Evolutionary conservation across 306 rosid species (phyloP).

Genomic region (Boehmeria nivea): DNA sequence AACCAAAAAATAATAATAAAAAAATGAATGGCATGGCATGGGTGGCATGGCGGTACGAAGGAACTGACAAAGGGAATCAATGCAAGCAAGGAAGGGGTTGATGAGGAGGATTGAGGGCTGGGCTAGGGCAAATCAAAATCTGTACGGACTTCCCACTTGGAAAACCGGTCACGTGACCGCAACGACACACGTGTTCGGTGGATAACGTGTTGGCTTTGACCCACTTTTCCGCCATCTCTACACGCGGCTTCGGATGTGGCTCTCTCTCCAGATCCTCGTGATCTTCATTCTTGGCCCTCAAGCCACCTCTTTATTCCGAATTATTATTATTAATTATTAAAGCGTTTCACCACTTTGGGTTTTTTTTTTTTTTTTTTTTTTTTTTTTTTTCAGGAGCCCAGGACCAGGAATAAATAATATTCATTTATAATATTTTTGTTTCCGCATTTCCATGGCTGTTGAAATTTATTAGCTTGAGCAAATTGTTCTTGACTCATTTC

Average conservation of each 20-base stretch:
- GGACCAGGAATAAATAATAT: too few species aligned
- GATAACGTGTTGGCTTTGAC: slow-evolving; percentile 16
- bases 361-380: too few species aligned
- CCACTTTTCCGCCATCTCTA: neutral
- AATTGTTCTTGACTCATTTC: too few species aligned
- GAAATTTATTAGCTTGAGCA: too few species aligned
- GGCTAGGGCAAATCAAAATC: neutral
- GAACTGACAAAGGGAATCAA: neutral
- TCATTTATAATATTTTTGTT: too few species aligned
- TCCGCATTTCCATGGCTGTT: too few species aligned
- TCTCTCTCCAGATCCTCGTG: slow-evolving; percentile 23
- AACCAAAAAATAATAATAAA: neutral
- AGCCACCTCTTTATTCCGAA: neutral
- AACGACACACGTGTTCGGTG: slow-evolving; percentile 21
- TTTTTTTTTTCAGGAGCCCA: too few species aligned
- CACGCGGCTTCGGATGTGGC: slow-evolving; percentile 22
- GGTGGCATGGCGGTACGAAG: neutral
- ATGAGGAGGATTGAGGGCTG: too few species aligned
- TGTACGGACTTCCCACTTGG: slow-evolving; percentile 11
- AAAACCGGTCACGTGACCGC: neutral
- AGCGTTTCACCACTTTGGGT: too few species aligned
- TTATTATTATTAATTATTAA: too few species aligned
- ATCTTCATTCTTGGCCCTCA: slow-evolving; percentile 8
- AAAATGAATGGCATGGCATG: neutral
- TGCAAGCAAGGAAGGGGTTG: neutral